phyloP scores from a whole-genome alignment of 2,329 filamentous ascomycete genomes.

The Penicillium sp. region DNA sequence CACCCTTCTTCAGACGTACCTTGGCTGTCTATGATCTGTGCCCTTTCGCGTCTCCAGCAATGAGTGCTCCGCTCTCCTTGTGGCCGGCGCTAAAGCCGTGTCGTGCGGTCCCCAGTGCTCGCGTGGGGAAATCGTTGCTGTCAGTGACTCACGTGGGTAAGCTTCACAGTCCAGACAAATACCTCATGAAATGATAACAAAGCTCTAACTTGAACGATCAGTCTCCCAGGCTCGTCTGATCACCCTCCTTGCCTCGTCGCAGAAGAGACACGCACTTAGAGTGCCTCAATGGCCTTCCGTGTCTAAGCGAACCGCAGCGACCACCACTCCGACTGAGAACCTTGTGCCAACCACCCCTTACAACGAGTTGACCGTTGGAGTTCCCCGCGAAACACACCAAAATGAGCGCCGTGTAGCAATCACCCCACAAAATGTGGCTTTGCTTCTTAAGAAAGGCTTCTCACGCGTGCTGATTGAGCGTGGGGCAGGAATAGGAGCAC shows the following conservation, averaged over 20 bases:
- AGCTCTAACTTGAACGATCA: background rate
- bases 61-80: constrained; percentile 29
- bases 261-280: constrained; percentile 4
- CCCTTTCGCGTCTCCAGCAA: constrained; percentile 6
- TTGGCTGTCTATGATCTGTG: background rate
- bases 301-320: constrained; percentile 24
- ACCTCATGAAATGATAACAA: background rate
- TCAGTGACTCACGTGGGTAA: constrained; percentile 23
- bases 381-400: constrained; percentile 75
- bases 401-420: constrained; percentile 81
- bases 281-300: constrained; percentile 14
- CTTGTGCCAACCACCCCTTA: constrained; percentile 56
- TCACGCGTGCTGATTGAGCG: constrained; percentile 73
- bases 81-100: constrained; percentile 29
- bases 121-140: constrained; percentile 23
- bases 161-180: constrained; percentile 1
- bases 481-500: constrained; percentile 74
- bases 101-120: constrained; percentile 20
- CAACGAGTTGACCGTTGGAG: constrained; percentile 69
- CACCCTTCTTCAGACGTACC: constrained; percentile 9
- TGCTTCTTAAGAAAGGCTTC: constrained; percentile 85
- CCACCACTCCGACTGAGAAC: constrained; percentile 19
- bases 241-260: constrained; percentile 8
- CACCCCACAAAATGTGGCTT: constrained; percentile 77
- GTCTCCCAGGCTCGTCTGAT: constrained; percentile 19